These are phyloP conservation scores for Ustilago curta DNA, from an alignment of 1,284 basidiomycete species.

Conservation along the genomic window DNA sequence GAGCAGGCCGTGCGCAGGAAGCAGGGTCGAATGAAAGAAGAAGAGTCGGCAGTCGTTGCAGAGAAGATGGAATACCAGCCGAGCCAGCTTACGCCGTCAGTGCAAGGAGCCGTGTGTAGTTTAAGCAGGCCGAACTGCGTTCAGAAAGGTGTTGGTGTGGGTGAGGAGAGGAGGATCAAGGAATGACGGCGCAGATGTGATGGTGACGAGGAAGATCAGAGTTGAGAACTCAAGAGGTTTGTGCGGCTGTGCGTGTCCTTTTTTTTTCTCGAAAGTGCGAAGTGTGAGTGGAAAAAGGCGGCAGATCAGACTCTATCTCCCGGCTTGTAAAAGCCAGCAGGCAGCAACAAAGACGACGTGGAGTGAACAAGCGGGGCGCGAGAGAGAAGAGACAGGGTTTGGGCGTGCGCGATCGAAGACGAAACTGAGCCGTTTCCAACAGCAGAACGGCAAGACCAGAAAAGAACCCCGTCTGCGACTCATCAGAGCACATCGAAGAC, in stretches of 20 bases:
- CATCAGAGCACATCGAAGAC: not conserved
- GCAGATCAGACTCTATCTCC: conserved; percentile 7
- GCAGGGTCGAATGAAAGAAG: not conserved
- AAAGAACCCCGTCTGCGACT: not conserved
- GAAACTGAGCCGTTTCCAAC: not conserved
- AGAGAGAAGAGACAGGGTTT: not conserved
- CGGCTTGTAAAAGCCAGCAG: not conserved
- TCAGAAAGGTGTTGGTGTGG: not conserved
- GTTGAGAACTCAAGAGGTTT: not conserved
- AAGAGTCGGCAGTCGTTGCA: conserved; percentile 15
- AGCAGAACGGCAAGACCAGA: too few relatives aligned
- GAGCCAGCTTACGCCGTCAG: not conserved
- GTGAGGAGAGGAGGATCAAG: not conserved
- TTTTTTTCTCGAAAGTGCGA: conserved; percentile 9
- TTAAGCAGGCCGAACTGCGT: not conserved
- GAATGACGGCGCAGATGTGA: conserved; percentile 4
- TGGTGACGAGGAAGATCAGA: conserved; percentile 10
- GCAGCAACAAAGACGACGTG: conserved; percentile 1
- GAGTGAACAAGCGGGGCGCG: not conserved
- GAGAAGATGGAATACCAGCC: conserved; percentile 5
- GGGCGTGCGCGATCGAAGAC: conserved; percentile 15
- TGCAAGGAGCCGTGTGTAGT: not conserved
- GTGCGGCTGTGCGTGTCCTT: conserved; percentile 18
- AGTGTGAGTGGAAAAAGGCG: conserved; percentile 1
- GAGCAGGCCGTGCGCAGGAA: conserved; percentile 20